phyloP scores from a whole-genome alignment of 2,329 filamentous ascomycete genomes.

The Colletotrichum eremochloae region DNA sequence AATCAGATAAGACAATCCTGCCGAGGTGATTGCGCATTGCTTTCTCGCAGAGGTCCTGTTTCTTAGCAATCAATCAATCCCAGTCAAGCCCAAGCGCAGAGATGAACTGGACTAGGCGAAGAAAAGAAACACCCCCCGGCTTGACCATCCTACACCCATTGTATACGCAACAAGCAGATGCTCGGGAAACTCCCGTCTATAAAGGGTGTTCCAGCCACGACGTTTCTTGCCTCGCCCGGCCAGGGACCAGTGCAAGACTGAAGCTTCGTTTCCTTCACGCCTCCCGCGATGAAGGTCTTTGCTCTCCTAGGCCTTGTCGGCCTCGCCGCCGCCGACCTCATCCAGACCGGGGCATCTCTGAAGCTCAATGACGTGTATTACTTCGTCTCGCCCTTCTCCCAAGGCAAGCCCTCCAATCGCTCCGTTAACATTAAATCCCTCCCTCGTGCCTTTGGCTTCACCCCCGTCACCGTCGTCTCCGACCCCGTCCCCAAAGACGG shows the following conservation, averaged over 20 bases:
- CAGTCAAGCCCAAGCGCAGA: neutral
- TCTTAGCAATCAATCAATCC: conserved; percentile 13
- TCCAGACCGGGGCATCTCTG: conserved; percentile 50
- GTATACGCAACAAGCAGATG: neutral
- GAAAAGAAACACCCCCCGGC: conserved; percentile 4
- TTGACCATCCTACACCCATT: neutral
- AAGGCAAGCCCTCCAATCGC: conserved; percentile 46
- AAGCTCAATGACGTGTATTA: conserved; percentile 50
- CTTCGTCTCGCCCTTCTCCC: conserved; percentile 52
- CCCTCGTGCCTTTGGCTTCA: conserved; percentile 49
- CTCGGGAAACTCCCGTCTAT: neutral
- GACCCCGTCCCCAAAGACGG: conserved; percentile 43
- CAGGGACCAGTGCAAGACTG: conserved; percentile 1
- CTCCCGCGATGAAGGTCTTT: conserved; percentile 31
- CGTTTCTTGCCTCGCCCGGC: neutral
- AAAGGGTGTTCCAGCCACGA: conserved; percentile 9
- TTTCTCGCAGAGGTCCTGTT: conserved; percentile 27
- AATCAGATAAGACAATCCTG: conserved; percentile 20
- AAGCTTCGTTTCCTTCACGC: neutral
- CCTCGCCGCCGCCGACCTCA: conserved; percentile 45
- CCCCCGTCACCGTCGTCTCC: conserved; percentile 52
- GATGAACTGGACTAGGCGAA: conserved; percentile 2
- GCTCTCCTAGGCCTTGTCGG: conserved; percentile 39
- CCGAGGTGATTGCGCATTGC: conserved; percentile 19
- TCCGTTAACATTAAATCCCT: conserved; percentile 41